These are phyloP conservation scores for Pterocarpus macrocarpus DNA, from an alignment of 306 rosid species.

Conservation along the genomic window DNA sequence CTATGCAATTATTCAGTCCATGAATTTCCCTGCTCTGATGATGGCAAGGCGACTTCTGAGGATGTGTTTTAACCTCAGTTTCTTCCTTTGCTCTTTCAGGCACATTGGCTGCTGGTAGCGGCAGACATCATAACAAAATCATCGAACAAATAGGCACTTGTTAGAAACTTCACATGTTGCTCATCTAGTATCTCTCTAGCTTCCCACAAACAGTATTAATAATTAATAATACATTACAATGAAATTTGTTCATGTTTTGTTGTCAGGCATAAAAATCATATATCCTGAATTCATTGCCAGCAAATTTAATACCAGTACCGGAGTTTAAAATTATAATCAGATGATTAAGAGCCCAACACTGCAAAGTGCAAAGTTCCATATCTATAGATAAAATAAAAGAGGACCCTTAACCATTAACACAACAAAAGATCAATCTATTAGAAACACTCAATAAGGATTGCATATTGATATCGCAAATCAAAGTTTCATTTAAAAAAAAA, in stretches of 20 bases:
- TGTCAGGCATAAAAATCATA: background rate
- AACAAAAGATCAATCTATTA: background rate
- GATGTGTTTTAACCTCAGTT: slow-evolving; percentile 59
- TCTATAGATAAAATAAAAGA: background rate
- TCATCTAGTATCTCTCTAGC: slow-evolving; percentile 9
- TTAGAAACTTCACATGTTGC: background rate
- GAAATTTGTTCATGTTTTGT: background rate
- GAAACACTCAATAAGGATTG: background rate
- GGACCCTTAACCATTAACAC: background rate
- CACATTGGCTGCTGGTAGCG: slow-evolving; percentile 50
- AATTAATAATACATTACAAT: background rate
- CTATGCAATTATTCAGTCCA: slow-evolving; percentile 53
- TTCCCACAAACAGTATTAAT: slow-evolving; percentile 1
- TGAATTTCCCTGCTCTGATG: slow-evolving; percentile 53
- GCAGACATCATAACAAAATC: background rate
- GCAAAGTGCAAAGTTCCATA: slow-evolving; percentile 41
- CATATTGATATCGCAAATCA: slow-evolving; percentile 4
- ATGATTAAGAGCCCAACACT: background rate
- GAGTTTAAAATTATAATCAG: background rate
- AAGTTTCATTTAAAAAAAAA: background rate
- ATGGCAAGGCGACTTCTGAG: slow-evolving; percentile 45
- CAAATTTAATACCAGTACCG: background rate
- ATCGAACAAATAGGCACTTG: slow-evolving; percentile 3
- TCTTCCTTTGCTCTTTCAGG: slow-evolving; percentile 60
- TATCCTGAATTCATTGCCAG: background rate